Evolutionary conservation across 805 yeast species (phyloP).

Genomic region (Kodamaea hsintzibuensis): DNA sequence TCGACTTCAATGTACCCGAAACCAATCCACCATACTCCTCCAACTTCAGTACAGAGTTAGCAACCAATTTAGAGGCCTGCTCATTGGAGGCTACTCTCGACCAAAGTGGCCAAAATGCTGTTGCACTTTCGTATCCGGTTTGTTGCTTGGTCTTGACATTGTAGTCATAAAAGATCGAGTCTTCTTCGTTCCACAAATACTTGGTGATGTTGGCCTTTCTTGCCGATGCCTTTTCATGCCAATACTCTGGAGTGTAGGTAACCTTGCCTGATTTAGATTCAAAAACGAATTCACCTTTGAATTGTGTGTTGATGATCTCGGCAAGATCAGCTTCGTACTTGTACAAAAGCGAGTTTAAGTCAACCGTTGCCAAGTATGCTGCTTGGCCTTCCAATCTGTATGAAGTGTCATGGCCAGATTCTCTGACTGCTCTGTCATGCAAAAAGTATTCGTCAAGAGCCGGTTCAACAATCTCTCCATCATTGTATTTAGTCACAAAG

Average conservation of each 20-base stretch:
- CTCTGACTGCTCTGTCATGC: constrained; percentile 94
- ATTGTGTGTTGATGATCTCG: constrained; percentile 53
- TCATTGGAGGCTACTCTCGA: constrained; percentile 62
- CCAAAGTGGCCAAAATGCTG: constrained; percentile 93
- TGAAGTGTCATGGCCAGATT: constrained; percentile 94
- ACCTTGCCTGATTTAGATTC: constrained; percentile 24
- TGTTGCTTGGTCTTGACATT: constrained; percentile 58
- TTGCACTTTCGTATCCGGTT: constrained; percentile 77
- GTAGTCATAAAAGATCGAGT: constrained; percentile 82
- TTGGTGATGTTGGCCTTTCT: constrained; percentile 60
- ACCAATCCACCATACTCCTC: constrained; percentile 90
- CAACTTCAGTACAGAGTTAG: constrained; percentile 59
- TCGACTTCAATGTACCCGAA: constrained; percentile 72
- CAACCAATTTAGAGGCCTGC: constrained; percentile 67
- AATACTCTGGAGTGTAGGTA: constrained; percentile 49
- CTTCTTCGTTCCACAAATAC: constrained; percentile 81
- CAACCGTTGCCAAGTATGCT: constrained; percentile 88
- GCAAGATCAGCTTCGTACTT: constrained; percentile 91
- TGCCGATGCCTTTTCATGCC: constrained; percentile 58
- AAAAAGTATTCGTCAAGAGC: constrained; percentile 83
- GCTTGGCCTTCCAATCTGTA: constrained; percentile 88
- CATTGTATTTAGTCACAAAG: constrained; percentile 62
- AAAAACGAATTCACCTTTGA: constrained; percentile 53
- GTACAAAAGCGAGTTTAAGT: constrained; percentile 79
- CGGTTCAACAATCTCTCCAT: constrained; percentile 67